A percentile compares a stretch with the other conserved stretches of the same genome.
Conservation (phyloP, 352 stramenopile species). For the Globisporangium heterothallicum region DNA sequence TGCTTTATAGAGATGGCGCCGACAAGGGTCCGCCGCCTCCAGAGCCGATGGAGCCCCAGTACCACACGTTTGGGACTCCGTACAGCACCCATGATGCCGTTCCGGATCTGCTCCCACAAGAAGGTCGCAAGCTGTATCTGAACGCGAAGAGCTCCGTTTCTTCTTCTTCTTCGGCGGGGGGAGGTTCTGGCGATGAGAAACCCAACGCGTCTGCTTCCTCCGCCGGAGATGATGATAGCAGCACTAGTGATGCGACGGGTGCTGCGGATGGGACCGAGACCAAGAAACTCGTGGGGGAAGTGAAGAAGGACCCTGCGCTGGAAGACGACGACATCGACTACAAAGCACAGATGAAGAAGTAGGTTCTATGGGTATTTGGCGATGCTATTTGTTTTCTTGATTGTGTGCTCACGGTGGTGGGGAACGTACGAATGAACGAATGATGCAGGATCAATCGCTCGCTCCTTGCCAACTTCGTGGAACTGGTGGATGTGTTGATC, state of each 20-base stretch:
- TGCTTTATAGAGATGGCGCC: slow-evolving; percentile 54
- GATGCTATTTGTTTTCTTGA: neutral
- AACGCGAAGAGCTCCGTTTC: neutral
- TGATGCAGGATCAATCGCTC: slow-evolving; percentile 66
- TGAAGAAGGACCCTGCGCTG: neutral
- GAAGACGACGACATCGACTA: slow-evolving; percentile 35
- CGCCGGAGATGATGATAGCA: neutral
- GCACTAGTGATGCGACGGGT: slow-evolving; percentile 8
- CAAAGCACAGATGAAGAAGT: slow-evolving; percentile 82
- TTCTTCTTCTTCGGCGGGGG: neutral
- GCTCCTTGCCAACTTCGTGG: slow-evolving; percentile 78
- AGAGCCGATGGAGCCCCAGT: slow-evolving; percentile 68
- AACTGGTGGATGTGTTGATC: slow-evolving; percentile 80
- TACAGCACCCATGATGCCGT: slow-evolving; percentile 81
- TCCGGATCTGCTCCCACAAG: slow-evolving; percentile 59
- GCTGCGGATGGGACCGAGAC: slow-evolving; percentile 9
- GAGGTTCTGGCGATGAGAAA: neutral
- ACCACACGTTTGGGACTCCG: slow-evolving; percentile 83
- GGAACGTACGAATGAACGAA: neutral
- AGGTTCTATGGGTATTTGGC: neutral
- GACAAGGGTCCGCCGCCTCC: slow-evolving; percentile 50
- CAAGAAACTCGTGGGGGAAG: no score
- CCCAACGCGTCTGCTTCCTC: neutral
- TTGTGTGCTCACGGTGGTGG: no score
- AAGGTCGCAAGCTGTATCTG: slow-evolving; percentile 62